Evolutionary conservation across 2,329 filamentous ascomycete species (phyloP), one percentile per base, ranked within the genome.

Genomic region (Fusarium luffae): DNA sequence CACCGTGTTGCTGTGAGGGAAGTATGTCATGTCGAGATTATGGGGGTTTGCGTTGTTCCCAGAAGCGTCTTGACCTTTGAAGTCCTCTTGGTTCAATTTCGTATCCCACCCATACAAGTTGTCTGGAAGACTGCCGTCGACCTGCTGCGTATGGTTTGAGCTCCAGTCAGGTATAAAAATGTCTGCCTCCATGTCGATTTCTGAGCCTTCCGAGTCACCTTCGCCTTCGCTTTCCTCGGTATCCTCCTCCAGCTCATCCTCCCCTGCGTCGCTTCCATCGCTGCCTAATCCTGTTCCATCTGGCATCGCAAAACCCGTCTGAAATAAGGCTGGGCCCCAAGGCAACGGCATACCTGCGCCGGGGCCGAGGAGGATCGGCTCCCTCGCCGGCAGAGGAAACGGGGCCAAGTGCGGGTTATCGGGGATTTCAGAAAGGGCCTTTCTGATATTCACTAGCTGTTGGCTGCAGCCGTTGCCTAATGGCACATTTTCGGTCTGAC

Each of bases 21-120:
- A 76, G 57, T 79, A 82, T 1, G 75, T 71, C 79, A 81, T 81
- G 59, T 79, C 74, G 6, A 76, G 68, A 34, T 56, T 44, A 49
- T 46, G 7, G 41, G 58, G 34, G 54, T 50, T 41, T 16, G 25
- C 27, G n/a, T 41, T 42, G 13, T 14, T 43, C 16, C 23, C 25
- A n/a, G 34, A 28, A 16, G 37, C 34, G 12, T 23, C 40, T 23
- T 59, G 28, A 8, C 48, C 32, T 42, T 59, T 58, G 19, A 13
- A 44, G 21, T 69, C 55, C 12, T 54, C 47, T 7, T 51, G 54
- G n/a, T 59, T 50, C 27, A 69, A 46, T 16, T 27, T 55, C 23
- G 54, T 43, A 49, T 70, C 68, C 50, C 68, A 58, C 23, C 51
- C 59, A 49, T 64, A 54, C 18, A 70, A 59, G 30, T 63, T 64